These are phyloP conservation scores for Hypholoma sublateritium DNA, from an alignment of 768 basidiomycete genomes.

Conservation along the genomic window DNA sequence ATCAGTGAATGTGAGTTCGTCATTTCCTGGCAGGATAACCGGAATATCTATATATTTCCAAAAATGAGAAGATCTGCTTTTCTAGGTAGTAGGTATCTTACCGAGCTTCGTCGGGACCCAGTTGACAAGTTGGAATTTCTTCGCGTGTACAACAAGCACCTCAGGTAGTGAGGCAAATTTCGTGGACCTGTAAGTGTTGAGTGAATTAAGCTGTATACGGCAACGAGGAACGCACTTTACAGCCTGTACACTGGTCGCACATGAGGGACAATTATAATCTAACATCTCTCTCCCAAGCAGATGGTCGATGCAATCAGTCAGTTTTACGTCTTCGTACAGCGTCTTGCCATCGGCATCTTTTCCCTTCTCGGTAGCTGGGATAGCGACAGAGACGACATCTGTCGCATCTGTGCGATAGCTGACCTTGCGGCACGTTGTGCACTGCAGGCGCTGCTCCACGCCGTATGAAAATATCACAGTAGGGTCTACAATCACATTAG, in stretches of 20 bases:
- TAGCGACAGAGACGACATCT: conserved; percentile 79
- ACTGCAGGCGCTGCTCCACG: conserved; percentile 86
- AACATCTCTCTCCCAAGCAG: conserved; percentile 61
- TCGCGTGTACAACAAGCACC: conserved; percentile 84
- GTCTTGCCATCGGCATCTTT: conserved; percentile 61
- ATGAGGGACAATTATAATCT: conserved; percentile 81
- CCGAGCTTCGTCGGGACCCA: conserved; percentile 97
- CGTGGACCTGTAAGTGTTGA: conserved; percentile 52
- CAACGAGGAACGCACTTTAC: conserved; percentile 53
- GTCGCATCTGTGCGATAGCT: conserved; percentile 76
- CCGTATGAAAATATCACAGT: conserved; percentile 80
- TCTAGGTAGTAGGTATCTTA: conserved; percentile 29
- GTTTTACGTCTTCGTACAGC: conserved; percentile 58
- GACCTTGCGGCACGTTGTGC: conserved; percentile 73
- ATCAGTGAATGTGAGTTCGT: conserved; percentile 58
- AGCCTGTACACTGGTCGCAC: conserved; percentile 67
- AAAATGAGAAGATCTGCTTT: background rate
- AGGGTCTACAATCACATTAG: conserved; percentile 44
- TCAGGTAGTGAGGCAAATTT: conserved; percentile 87
- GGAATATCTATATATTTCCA: conserved; percentile 68
- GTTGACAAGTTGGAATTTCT: conserved; percentile 92
- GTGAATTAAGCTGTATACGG: background rate
- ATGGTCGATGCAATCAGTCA: conserved; percentile 61
- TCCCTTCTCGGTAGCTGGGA: conserved; percentile 63
- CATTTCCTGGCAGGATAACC: conserved; percentile 60